These are phyloP conservation scores for Scortechinia acanthostroma DNA, from an alignment of 2,329 filamentous ascomycete species.

Conservation along the genomic window DNA sequence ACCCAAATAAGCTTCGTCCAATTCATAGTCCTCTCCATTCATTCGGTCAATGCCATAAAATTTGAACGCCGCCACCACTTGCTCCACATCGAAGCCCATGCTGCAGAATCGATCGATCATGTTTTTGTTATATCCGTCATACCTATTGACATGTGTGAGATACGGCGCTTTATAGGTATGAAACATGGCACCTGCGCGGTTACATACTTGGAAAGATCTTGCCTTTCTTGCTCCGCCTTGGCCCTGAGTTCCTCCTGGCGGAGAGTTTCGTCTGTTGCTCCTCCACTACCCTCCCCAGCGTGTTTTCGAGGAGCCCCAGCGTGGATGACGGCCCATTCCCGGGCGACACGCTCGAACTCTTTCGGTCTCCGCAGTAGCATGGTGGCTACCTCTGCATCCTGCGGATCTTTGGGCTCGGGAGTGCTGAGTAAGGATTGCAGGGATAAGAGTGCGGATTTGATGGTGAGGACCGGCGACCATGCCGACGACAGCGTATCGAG, in stretches of 20 bases:
- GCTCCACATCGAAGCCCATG: slow-evolving; percentile 9
- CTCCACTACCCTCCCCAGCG: not conserved
- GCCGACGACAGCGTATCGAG: not conserved
- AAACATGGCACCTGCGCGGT: not conserved
- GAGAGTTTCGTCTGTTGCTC: not conserved
- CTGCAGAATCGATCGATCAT: slow-evolving; percentile 8
- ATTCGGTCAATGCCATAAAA: slow-evolving; percentile 5
- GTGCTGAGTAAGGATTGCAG: slow-evolving; percentile 4
- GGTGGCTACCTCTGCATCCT: slow-evolving; percentile 3
- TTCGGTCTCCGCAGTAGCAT: not conserved
- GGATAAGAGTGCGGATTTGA: slow-evolving; percentile 4
- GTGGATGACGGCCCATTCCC: slow-evolving; percentile 1
- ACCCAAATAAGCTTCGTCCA: not conserved
- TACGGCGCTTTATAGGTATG: not conserved
- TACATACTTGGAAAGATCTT: not conserved
- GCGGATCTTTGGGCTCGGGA: slow-evolving; percentile 5
- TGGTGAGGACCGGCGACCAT: slow-evolving; percentile 4
- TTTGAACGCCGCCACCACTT: slow-evolving; percentile 8
- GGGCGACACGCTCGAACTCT: slow-evolving; percentile 1
- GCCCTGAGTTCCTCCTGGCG: not conserved
- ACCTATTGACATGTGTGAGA: too few species aligned
- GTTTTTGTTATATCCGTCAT: slow-evolving; percentile 8
- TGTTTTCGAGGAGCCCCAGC: slow-evolving; percentile 10
- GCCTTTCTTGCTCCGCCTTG: not conserved
- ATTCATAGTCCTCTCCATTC: not conserved